phyloP scores from a whole-genome alignment of 345 rosid genomes.

The Syzygium oleosum region DNA sequence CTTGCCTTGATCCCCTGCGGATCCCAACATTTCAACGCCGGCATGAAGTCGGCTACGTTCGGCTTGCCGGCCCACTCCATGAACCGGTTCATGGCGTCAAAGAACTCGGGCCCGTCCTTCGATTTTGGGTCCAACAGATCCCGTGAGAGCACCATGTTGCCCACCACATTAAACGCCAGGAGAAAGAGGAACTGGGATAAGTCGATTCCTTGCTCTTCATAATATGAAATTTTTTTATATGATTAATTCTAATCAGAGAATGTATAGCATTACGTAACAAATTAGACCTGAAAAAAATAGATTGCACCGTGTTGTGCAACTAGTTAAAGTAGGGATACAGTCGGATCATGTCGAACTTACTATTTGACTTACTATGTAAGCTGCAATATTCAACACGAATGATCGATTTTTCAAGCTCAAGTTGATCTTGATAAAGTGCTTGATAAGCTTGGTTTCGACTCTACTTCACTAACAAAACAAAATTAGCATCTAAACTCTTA shows the following conservation, averaged over 20 bases:
- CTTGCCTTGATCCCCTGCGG: slow-evolving; percentile 18
- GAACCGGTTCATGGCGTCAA: background rate
- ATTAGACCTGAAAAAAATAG: background rate
- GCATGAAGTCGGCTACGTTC: background rate
- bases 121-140: background rate
- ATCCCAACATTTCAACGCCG: slow-evolving; percentile 8
- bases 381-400: background rate
- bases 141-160: background rate
- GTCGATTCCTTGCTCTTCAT: background rate
- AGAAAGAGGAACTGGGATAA: background rate
- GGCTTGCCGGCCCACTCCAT: background rate
- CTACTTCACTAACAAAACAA: background rate
- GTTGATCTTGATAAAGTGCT: background rate
- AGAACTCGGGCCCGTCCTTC: background rate
- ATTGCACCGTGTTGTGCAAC: background rate
- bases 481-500: background rate
- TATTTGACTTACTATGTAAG: background rate
- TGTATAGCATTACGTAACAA: background rate
- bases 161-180: background rate
- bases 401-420: background rate
- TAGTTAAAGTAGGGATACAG: background rate
- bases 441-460: background rate
- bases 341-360: background rate
- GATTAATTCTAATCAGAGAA: background rate
- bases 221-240: background rate